Evolutionary conservation across 1,139 yeast species (phyloP).

Genomic region (Magnusiomyces suaveolens): DNA sequence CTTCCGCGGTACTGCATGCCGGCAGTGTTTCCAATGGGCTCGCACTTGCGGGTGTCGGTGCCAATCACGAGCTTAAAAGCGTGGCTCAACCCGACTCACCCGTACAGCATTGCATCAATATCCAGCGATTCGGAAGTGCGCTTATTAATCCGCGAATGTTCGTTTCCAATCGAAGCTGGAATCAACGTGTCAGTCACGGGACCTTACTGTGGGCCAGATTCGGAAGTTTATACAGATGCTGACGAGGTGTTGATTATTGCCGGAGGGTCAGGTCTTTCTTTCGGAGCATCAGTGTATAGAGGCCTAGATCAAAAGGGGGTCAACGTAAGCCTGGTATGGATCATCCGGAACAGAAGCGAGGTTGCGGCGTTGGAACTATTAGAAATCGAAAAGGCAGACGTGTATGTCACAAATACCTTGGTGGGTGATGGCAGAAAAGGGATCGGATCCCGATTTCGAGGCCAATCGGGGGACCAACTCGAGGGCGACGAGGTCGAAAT

Average conservation of each 20-base stretch:
- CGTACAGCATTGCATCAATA: conserved; percentile 67
- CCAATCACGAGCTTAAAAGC: conserved; percentile 24
- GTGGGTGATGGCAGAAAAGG: neutral
- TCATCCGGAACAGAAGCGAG: conserved; percentile 40
- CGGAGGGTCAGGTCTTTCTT: conserved; percentile 83
- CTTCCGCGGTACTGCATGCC: conserved; percentile 31
- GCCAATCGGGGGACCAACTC: conserved; percentile 15
- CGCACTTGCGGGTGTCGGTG: conserved; percentile 40
- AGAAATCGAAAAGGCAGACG: conserved; percentile 27
- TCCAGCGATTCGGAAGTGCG: conserved; percentile 41
- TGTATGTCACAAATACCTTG: conserved; percentile 34
- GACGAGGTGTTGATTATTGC: conserved; percentile 52
- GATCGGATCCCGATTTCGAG: conserved; percentile 7
- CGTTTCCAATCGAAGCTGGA: conserved; percentile 25
- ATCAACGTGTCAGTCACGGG: conserved; percentile 22
- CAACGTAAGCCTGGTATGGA: conserved; percentile 41
- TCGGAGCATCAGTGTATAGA: conserved; percentile 47
- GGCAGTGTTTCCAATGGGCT: conserved; percentile 34
- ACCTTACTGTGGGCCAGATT: conserved; percentile 27
- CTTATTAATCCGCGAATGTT: conserved; percentile 37
- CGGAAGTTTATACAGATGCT: conserved; percentile 24
- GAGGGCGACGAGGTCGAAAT: conserved; percentile 22
- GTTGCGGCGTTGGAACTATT: conserved; percentile 34
- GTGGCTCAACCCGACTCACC: conserved; percentile 56
- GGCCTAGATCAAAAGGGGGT: conserved; percentile 17